Evolutionary conservation across 192 early-diverging fungal species (phyloP), one percentile per base, ranked within the genome.

Genomic region (Backusella psychrophila): DNA sequence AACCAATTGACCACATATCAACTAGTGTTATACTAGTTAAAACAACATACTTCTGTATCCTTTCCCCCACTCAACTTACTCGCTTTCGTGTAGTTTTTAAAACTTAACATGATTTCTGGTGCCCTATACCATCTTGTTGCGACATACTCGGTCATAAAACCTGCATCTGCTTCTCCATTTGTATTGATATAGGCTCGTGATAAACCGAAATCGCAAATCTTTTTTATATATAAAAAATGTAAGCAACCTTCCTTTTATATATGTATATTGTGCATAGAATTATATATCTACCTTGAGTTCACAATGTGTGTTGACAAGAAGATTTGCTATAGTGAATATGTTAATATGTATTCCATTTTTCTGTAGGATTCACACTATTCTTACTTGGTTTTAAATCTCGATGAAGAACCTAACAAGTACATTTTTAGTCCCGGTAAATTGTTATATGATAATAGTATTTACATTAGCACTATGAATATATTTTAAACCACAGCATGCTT

Each of bases 381-480:
- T 23, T 72, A 82, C 91, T 91, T 29, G 98, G 98, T 82, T 99
- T 99, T 53, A 99, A 88, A 88, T 99, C 98, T 75, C 97, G 94
- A 81, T 99, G 97, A 31, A 99, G 85, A 71, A 97, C 93, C 77
- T 78, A 23, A 49, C 33, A 73, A 11, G 17, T 26, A 59, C 8
- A 33, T 33, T 33, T 23, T 59, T 23, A 59, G 11, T 59, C 26
- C 2, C 2, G 11, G 23, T 8, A 59, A 59, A 26, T 59, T 17
- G 17, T 19, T 44, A 23, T 12, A 5, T 8, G 7, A 34, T 41
- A 35, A 4, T 6, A 44, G 0, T 31, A 26, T 44, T 15, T 33
- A 99, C 94, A 77, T 96, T 96, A 35, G 97, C 98, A 21, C 96
- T 96, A 82, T 99, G 98, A 87, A 99, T 96, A 81, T 95, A 97